Evolutionary conservation across 345 rosid genomes (phyloP), one percentile per base, ranked within the genome.

Genomic region (Eucalyptus albens): DNA sequence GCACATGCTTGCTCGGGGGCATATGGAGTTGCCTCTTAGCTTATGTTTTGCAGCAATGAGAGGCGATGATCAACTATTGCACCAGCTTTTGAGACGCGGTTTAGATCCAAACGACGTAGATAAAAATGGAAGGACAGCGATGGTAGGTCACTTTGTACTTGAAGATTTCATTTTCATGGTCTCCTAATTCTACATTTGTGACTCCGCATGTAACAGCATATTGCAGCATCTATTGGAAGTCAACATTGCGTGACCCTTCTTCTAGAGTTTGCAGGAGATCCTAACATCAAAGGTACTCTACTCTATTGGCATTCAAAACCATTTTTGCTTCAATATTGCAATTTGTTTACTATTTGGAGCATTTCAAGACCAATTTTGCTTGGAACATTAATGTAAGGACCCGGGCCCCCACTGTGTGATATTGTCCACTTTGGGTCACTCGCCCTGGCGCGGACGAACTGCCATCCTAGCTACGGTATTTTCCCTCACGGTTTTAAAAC

Each of bases 11-110:
- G 95, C 97, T 92, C 94, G 91, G 50, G 99, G 98, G 33, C 93
- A 95, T 92, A 94, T 94, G 97, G 97, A 94, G 87, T 87, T 97
- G 91, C 98, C 99, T 92, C 97, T 97, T 65, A 94, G 94, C 87
- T 90, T 96, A 29, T 95, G 96, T 90, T 95, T 96, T 88, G 99
- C 99, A 7, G 96, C 99, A n/a, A 89, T 86, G 47, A 95, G 99
- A 93, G 97, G 96, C 60, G 99, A 97, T 72, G 99, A 96, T 90
- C 92, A 94, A 21, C 88, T 97, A 91, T 89, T 97, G 90, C 96
- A 94, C 50, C 98, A 95, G 91, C 85, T 97, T 93, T 95, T 97
- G 81, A 93, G 88, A 90, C 95, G 95, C 17, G 96, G 98, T 67
- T 92, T 94, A 21, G 96, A 92, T 91, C 96, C 99, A 86, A 93